Evolutionary conservation across 768 basidiomycete species (phyloP), one percentile per base, ranked within the genome.

Genomic region (Megacollybia marginata): DNA sequence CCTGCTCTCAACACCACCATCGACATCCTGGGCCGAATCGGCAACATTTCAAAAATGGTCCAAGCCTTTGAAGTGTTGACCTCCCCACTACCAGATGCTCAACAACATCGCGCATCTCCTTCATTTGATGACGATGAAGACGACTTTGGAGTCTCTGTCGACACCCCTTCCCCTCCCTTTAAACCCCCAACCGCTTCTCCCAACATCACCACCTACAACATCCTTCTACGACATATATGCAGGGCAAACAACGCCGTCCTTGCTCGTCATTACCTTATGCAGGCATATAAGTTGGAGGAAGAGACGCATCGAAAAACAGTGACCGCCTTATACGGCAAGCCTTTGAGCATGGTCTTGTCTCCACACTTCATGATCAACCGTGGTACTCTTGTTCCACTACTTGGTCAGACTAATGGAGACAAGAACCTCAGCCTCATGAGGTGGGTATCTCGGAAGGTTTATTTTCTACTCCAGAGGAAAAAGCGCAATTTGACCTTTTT

Each of bases 51-150:
- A 4, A 81, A 78, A 55, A 74, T 92, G 60, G 75, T 91, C 5
- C 79, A 81, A 57, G 74, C 83, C 1, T 92, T 90, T 58, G 89
- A 91, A 56, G 80, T 86, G 28, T 78, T 90, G 51, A 88, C 88
- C 0, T 74, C 80, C 44, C 85, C 86, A 13, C 70, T 89, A 28
- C 81, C 84, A 10, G 64, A 68, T 51, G 70, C 74, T 40, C 69
- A 64, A 44, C 67, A 73, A 59, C 69, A 72, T 55, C 66, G 72
- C 48, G 71, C 76, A 52, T 66, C 74, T 6, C 73, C 79, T 11
- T 85, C 82, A 60, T 83, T 85, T 42, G 83, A 85, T 18, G 83
- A 75, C 20, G 75, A 75, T 23, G 80, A 89, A 46, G 78, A 85
- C 34, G 80, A 80, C 56, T 80, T 75, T 53, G 76, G 75, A 31